These are phyloP conservation scores for Dioscorea dumetorum DNA, from an alignment of 106 monocot genomes.

Conservation along the genomic window DNA sequence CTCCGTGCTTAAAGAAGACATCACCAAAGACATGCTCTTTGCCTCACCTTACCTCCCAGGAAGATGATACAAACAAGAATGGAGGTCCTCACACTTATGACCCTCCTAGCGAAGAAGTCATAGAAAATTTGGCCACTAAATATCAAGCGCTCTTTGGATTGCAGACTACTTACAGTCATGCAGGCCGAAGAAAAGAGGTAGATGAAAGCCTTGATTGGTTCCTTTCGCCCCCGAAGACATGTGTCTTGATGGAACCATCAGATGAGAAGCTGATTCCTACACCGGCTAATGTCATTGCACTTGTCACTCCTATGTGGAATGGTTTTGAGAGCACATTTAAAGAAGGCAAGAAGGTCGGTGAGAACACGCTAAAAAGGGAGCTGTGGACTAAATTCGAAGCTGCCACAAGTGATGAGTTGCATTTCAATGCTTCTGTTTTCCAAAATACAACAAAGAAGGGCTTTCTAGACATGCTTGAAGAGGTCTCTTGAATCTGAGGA, in stretches of 20 bases:
- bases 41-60: conserved; percentile 5
- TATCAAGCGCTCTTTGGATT: conserved; percentile 32
- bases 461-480: conserved; percentile 91
- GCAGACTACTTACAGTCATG: conserved; percentile 12
- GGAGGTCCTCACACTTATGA: neutral
- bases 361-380: conserved; percentile 83
- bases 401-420: conserved; percentile 33
- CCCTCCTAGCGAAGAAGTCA: conserved; percentile 10
- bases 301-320: conserved; percentile 45
- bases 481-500: conserved; percentile 30
- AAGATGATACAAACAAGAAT: conserved; percentile 1
- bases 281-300: conserved; percentile 4
- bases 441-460: conserved; percentile 35
- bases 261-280: conserved; percentile 23
- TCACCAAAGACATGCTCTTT: conserved; percentile 6
- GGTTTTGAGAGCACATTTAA: conserved; percentile 24
- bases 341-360: conserved; percentile 50
- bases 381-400: conserved; percentile 86
- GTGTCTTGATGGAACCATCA: conserved; percentile 57
- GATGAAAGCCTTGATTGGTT: conserved; percentile 78
- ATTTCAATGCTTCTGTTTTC: conserved; percentile 33
- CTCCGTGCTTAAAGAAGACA: conserved; percentile 23
- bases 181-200: conserved; percentile 22
- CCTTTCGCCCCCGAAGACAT: conserved; percentile 79
- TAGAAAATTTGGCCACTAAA: conserved; percentile 22